Evolutionary conservation across 257 asterid species (phyloP).

Genomic region (Anisodus acutangulus): DNA sequence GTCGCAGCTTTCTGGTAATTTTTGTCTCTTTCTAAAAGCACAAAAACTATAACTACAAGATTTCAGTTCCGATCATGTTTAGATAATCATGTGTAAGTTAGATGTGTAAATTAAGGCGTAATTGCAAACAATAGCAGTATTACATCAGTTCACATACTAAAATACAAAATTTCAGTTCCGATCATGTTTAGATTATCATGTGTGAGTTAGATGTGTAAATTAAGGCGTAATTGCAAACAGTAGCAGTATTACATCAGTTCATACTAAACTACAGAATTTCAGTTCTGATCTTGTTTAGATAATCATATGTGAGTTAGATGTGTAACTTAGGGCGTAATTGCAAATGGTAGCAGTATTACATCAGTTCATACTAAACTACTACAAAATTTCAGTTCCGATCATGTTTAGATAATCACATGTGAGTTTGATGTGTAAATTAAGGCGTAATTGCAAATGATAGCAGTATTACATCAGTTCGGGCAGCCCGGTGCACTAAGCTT

Average conservation of each 20-base stretch:
- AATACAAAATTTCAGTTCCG: too few relatives aligned
- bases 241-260: too few relatives aligned
- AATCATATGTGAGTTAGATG: too few relatives aligned
- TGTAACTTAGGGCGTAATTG: background rate
- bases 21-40: background rate
- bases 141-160: too few relatives aligned
- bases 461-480: background rate
- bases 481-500: too few relatives aligned
- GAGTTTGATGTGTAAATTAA: background rate
- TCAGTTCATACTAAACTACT: background rate
- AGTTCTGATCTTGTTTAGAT: too few relatives aligned
- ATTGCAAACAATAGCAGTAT: too few relatives aligned
- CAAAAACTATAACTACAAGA: background rate
- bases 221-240: background rate
- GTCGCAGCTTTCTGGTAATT: slow-evolving; percentile 95
- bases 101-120: too few relatives aligned
- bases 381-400: too few relatives aligned
- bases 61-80: background rate
- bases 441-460: too few relatives aligned
- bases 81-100: background rate
- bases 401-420: background rate
- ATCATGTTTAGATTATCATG: too few relatives aligned
- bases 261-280: too few relatives aligned
- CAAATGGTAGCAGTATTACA: background rate
- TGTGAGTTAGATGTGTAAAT: background rate